phyloP scores from a whole-genome alignment of 1,284 basidiomycete species.

The Ceratobasidium sp. region DNA sequence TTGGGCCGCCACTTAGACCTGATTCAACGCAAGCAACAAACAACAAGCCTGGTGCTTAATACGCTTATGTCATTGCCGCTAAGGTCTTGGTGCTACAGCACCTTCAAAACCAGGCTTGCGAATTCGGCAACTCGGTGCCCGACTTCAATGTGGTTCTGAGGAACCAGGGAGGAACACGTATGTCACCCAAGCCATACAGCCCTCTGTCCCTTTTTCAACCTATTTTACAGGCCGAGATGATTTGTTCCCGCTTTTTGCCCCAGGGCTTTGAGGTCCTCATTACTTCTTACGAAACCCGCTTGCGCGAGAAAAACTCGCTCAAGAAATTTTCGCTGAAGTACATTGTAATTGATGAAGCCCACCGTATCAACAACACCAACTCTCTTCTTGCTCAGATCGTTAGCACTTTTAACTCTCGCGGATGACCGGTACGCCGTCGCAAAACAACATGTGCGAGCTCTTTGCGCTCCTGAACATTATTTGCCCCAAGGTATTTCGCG shows the following conservation, averaged over 20 bases:
- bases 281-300: slow-evolving; percentile 97
- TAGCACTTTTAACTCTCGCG: slow-evolving; percentile 88
- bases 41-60: too few relatives aligned
- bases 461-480: slow-evolving; percentile 98
- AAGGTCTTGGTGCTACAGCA: too few relatives aligned
- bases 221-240: slow-evolving; percentile 70
- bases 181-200: slow-evolving; percentile 50
- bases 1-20: too few relatives aligned
- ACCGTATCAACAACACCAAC: slow-evolving; percentile 99
- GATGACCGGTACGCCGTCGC: slow-evolving; percentile 96
- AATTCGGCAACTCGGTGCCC: slow-evolving; percentile 94
- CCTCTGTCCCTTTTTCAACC: not conserved
- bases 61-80: too few relatives aligned
- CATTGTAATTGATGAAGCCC: slow-evolving; percentile 98
- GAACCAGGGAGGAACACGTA: slow-evolving; percentile 89
- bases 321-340: slow-evolving; percentile 99
- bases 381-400: slow-evolving; percentile 97
- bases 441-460: slow-evolving; percentile 97
- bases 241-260: slow-evolving; percentile 81
- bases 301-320: slow-evolving; percentile 92
- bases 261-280: slow-evolving; percentile 96
- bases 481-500: slow-evolving; percentile 84
- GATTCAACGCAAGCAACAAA: too few relatives aligned
- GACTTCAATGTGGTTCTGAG: slow-evolving; percentile 86
- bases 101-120: slow-evolving; percentile 95